Evolutionary conservation across 2,329 filamentous ascomycete species (phyloP), one percentile per base, ranked within the genome.

Genomic region (Stagonosporopsis chrysanthemi): DNA sequence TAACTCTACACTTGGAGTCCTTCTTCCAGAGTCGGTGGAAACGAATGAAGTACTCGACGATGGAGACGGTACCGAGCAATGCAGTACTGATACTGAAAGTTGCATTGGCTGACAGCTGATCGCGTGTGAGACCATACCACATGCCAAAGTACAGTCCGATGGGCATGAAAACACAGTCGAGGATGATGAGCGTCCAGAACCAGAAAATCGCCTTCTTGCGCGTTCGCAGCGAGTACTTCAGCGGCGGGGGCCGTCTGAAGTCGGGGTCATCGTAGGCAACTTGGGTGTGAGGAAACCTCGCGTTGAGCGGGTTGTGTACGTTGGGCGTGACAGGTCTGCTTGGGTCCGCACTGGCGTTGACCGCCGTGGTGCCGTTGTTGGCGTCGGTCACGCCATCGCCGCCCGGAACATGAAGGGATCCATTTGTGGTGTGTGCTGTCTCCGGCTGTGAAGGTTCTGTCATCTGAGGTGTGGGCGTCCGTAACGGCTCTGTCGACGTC

Each of bases 101-200:
- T 33, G 79, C 77, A 47, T 83, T 83, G 41, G 80, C 79, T 0
- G 78, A 79, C 29, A 87, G 68, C 53, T 75, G 65, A 24, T 74
- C 72, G 26, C 72, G 59, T 59, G 78, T 75, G 9, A 84, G 83
- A 60, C 78, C 79, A 61, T 87, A 87, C 83, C 83, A 86, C 35
- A 88, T 76, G 45, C 81, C 79, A 76, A 84, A 88, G 74, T 88
- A 88, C 2, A 88, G 77, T 3, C 78, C 81, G 56, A 88, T 79
- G 17, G 86, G 86, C 73, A 86, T 83, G 54, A 78, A 81, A 57
- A 86, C 77, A 47, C 82, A 84, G 73, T 88, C 86, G 56, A 87
- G 66, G 22, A 87, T 68, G 53, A 87, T 85, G 38, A 88, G 69
- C 0, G 76, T 76, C 85, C 85, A 88, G 75, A 88, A 88, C 60